phyloP scores from a whole-genome alignment of 352 stramenopile genomes.

The Pythium monospermum region DNA sequence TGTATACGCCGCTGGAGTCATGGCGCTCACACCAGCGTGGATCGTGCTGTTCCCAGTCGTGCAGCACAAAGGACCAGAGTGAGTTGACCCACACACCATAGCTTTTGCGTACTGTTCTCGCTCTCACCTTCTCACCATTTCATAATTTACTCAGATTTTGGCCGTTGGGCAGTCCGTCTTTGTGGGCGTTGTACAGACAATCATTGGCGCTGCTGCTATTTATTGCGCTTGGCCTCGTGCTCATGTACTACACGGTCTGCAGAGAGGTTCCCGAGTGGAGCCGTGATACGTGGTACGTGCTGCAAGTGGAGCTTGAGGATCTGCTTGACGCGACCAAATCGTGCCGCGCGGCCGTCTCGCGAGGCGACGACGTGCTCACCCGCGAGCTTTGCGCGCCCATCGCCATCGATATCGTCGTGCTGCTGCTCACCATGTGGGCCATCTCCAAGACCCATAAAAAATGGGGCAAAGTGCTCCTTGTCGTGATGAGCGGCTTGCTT shows the following conservation, averaged over 20 bases:
- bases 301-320: constrained; percentile 37
- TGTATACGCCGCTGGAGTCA: constrained; percentile 46
- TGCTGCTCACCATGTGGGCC: constrained; percentile 39
- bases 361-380: constrained; percentile 37
- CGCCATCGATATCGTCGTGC: constrained; percentile 36
- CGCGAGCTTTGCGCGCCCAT: constrained; percentile 58
- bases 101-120: too few species aligned
- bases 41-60: constrained; percentile 49
- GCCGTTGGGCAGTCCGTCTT: constrained; percentile 56
- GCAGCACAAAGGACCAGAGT: constrained; percentile 48
- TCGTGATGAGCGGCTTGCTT: constrained; percentile 36
- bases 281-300: constrained; percentile 28
- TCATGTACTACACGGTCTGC: constrained; percentile 63
- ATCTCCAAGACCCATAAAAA: constrained; percentile 47
- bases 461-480: constrained; percentile 49
- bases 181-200: constrained; percentile 39
- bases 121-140: too few species aligned
- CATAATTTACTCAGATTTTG: constrained; percentile 52
- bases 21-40: constrained; percentile 54
- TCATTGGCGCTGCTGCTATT: constrained; percentile 46
- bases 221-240: constrained; percentile 31
- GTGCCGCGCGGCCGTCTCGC: constrained; percentile 37
- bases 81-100: too few species aligned
- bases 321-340: constrained; percentile 27
- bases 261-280: constrained; percentile 50